Base-by-base conservation (phyloP, 2,329 filamentous ascomycete genomes). In the Thelonectria rubi region DNA sequence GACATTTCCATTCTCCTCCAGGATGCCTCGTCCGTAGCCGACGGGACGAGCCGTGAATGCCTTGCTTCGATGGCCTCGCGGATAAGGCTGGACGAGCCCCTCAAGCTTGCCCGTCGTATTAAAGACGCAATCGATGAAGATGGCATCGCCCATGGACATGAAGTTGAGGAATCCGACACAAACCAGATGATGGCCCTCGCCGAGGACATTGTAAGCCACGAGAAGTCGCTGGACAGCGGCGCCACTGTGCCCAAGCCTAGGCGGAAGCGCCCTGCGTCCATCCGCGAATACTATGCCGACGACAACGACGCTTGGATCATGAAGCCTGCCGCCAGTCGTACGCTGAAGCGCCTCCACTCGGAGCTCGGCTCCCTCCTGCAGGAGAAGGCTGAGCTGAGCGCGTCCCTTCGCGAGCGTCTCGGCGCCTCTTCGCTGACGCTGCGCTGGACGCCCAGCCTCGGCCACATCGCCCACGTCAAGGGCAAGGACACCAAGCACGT, bases 381-480 rank as follows among this genome's bases (percentile, higher is more conserved):
- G 2, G 84, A 91, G 62, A 95, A 92, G 72, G 69, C 73, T 1
- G 64, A 76, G 1, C 81, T 98, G 4, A 85, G 84, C 10, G 80
- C 85, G 17, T 77, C 78, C 5, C 82, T 98, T 20, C 87, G 88
- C 55, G 75, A 84, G 12, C 81, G 86, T 5, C 82, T 94, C 45
- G 76, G 78, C 59, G 87, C 88, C 11, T 77, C 86, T 6, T 89
- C 84, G 60, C 83, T 98, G 45, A 91, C 88, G 1, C 84, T 99
- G 18, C 91, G 90, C 70, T 98, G 93, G 91, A 93, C 90, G 1
- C 91, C 94, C 0, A 90, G 89, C 14, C 84, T 97, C 2, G 94
- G 95, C 9, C 92, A 99, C 75, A 91, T 97, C 72, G 94, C 91
- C 69, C 94, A 98, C 74, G 86, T 98, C 69, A 95, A 90, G 76